Conservation (phyloP, 208 protist genomes). For the Crithidia sp. region DNA sequence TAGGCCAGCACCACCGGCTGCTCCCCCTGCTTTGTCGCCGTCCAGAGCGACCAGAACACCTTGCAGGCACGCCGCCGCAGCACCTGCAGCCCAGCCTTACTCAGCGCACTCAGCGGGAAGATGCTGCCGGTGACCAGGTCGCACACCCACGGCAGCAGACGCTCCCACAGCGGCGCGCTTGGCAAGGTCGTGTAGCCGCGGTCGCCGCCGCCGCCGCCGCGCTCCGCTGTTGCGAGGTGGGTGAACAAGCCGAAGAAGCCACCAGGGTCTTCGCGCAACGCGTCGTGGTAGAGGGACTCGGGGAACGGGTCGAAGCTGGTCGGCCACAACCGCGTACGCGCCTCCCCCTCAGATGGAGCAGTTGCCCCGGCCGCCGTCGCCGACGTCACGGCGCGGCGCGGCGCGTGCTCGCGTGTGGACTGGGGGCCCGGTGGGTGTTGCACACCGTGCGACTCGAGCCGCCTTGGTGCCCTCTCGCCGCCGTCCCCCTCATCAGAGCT, state of each 20-base stretch:
- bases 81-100: slow-evolving; percentile 22
- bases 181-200: background rate
- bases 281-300: too few relatives aligned
- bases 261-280: too few relatives aligned
- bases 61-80: slow-evolving; percentile 47
- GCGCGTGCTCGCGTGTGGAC: too few relatives aligned
- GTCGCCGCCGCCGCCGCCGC: background rate
- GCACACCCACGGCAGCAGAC: slow-evolving; percentile 48
- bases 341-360: background rate
- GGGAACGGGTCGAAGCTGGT: too few relatives aligned
- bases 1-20: slow-evolving; percentile 38
- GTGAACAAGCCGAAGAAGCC: too few relatives aligned
- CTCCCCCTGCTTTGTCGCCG: slow-evolving; percentile 1
- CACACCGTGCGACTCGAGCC: too few relatives aligned
- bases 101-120: slow-evolving; percentile 39
- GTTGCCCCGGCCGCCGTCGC: background rate
- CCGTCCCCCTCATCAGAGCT: too few relatives aligned
- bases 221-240: background rate
- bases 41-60: slow-evolving; percentile 62
- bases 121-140: slow-evolving; percentile 35
- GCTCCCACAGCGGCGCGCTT: slow-evolving; percentile 21
- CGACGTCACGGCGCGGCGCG: background rate
- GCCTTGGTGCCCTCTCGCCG: too few relatives aligned
- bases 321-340: too few relatives aligned
- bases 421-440: too few relatives aligned